Conservation (phyloP, 2,329 filamentous ascomycete genomes). For the Akanthomyces uredinophilus region DNA sequence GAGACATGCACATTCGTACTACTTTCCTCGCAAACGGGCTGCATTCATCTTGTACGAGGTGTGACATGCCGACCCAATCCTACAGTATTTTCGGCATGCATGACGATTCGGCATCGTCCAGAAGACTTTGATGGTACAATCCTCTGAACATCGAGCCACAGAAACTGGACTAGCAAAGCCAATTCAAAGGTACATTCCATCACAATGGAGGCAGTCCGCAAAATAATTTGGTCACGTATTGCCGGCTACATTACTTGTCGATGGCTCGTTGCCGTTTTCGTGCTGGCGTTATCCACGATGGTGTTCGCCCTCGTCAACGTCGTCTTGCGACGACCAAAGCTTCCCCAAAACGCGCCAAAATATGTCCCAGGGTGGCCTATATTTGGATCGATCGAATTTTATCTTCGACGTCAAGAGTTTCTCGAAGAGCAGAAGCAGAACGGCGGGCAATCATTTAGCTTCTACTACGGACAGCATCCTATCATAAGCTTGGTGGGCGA, state of each 20-base stretch:
- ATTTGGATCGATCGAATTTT: constrained; percentile 40
- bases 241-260: not conserved
- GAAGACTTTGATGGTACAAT: no score
- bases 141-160: no score
- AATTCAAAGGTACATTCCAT: no score
- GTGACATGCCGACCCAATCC: no score
- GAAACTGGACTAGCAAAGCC: no score
- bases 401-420: constrained; percentile 41
- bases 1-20: no score
- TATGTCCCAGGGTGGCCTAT: constrained; percentile 33
- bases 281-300: constrained; percentile 20
- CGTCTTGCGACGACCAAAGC: constrained; percentile 17
- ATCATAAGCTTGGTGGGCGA: constrained; percentile 42
- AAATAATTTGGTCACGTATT: not conserved
- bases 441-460: constrained; percentile 42
- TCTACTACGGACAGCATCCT: constrained; percentile 40
- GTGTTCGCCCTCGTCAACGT: constrained; percentile 27
- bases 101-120: no score
- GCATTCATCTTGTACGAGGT: no score
- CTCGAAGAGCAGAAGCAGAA: constrained; percentile 27
- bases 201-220: not conserved
- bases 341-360: constrained; percentile 23
- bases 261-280: constrained; percentile 27
- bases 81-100: no score
- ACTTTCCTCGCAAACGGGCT: no score